Percentiles rank a stretch among this genome's conserved stretches.
These are phyloP conservation scores for Mucuna pruriens DNA, from an alignment of 306 rosid species.

Conservation along the genomic window DNA sequence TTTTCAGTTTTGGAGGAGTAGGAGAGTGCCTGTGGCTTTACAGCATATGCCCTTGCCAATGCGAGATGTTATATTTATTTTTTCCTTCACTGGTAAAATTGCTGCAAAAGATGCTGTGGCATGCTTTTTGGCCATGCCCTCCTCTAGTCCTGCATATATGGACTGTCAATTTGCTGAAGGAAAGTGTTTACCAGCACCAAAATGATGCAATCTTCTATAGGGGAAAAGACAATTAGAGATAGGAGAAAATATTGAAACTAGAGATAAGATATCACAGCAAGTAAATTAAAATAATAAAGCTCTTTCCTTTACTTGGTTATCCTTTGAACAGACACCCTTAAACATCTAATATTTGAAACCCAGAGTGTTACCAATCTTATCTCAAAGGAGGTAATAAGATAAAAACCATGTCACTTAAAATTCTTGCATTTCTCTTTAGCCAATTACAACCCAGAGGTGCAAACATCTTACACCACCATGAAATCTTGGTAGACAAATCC, in stretches of 20 bases:
- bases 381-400: neutral
- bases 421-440: neutral
- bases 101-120: slow-evolving; percentile 18
- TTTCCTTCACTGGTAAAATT: slow-evolving; percentile 35
- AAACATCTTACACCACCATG: neutral
- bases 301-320: neutral
- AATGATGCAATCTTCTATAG: neutral
- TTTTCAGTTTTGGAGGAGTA: slow-evolving; percentile 51
- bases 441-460: neutral
- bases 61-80: slow-evolving; percentile 42
- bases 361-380: slow-evolving; percentile 7
- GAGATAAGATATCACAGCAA: slow-evolving; percentile 6
- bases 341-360: neutral
- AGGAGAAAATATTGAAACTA: slow-evolving; percentile 9
- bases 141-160: slow-evolving; percentile 30
- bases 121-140: slow-evolving; percentile 23
- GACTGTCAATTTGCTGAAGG: slow-evolving; percentile 18
- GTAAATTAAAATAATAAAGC: neutral
- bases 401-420: neutral
- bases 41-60: slow-evolving; percentile 44
- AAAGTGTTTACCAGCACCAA: slow-evolving; percentile 31
- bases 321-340: slow-evolving; percentile 2
- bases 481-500: neutral
- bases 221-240: slow-evolving; percentile 1
- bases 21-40: slow-evolving; percentile 49